phyloP scores from a whole-genome alignment of 371 early-diverging fungal species.

The Globomyces sp. region DNA sequence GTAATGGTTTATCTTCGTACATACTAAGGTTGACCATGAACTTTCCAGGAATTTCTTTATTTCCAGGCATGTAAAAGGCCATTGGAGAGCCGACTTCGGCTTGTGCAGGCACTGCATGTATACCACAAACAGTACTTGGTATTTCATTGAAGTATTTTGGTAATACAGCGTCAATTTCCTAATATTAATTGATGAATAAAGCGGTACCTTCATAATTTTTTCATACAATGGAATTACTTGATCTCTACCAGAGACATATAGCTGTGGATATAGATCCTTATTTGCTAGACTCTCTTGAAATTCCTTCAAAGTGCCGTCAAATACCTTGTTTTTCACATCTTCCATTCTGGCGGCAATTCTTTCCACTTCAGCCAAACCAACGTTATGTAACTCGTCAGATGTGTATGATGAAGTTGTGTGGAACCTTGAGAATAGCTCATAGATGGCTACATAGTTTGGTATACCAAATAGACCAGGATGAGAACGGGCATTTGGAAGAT shows the following conservation, averaged over 20 bases:
- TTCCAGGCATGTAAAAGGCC: constrained; percentile 39
- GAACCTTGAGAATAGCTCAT: too few species aligned
- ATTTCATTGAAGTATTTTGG: constrained; percentile 33
- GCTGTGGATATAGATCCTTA: constrained; percentile 24
- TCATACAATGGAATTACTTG: constrained; percentile 25
- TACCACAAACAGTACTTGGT: constrained; percentile 32
- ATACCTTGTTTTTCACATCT: constrained; percentile 29
- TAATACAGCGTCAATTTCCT: constrained; percentile 27
- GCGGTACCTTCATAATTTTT: not conserved
- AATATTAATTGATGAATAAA: not conserved
- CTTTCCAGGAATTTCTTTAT: not conserved
- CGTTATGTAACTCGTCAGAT: constrained; percentile 36
- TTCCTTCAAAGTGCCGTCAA: constrained; percentile 34
- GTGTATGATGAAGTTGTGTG: constrained; percentile 28
- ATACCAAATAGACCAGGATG: constrained; percentile 35
- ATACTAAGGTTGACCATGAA: constrained; percentile 20
- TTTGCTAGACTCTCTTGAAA: constrained; percentile 27
- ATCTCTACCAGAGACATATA: constrained; percentile 23
- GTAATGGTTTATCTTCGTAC: constrained; percentile 28
- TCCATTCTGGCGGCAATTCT: constrained; percentile 32
- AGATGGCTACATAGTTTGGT: constrained; percentile 20
- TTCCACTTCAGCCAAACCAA: constrained; percentile 34
- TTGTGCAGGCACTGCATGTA: constrained; percentile 28
- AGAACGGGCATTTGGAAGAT: constrained; percentile 34
- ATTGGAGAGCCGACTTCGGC: constrained; percentile 28